A percentile compares a stretch with the other conserved stretches of the same genome.
Conservation (phyloP, 805 yeast genomes). For the Wickerhamiella domercqiae region DNA sequence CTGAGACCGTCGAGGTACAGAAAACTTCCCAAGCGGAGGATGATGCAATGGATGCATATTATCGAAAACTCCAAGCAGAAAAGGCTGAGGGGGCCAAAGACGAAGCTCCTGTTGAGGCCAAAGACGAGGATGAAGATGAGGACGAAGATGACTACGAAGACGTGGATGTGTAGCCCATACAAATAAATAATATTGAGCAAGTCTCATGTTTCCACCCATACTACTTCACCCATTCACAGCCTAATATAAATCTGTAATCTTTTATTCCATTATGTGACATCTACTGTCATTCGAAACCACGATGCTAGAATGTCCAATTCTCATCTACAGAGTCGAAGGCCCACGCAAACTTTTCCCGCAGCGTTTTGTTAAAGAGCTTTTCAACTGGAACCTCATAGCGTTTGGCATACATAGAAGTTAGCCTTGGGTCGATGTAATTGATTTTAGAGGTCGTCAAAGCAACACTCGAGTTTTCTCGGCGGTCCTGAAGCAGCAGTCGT, state of each 20-base stretch:
- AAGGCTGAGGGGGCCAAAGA: slow-evolving; percentile 12
- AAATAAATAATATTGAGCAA: no score
- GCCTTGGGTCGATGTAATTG: slow-evolving; percentile 89
- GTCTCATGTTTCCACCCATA: no score
- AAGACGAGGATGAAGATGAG: slow-evolving; percentile 16
- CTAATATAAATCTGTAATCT: no score
- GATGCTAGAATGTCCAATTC: slow-evolving; percentile 59
- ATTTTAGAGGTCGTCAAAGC: slow-evolving; percentile 86
- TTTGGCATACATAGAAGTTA: slow-evolving; percentile 78
- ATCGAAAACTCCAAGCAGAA: slow-evolving; percentile 16
- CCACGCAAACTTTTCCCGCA: slow-evolving; percentile 89
- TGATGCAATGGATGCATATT: slow-evolving; percentile 19
- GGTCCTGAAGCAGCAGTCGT: slow-evolving; percentile 66
- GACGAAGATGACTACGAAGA: slow-evolving; percentile 20
- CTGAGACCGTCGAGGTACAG: slow-evolving; percentile 4
- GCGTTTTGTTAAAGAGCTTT: slow-evolving; percentile 76
- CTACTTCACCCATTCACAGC: no score
- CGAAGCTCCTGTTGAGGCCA: slow-evolving; percentile 3
- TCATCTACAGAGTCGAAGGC: slow-evolving; percentile 85
- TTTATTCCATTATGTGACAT: no score
- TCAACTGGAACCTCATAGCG: slow-evolving; percentile 81
- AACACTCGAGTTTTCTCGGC: slow-evolving; percentile 86
- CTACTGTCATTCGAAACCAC: no score
- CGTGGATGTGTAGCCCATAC: slow-evolving; percentile 10
- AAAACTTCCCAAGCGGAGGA: slow-evolving; percentile 3